Evolutionary conservation across 2,329 filamentous ascomycete genomes (phyloP).

Genomic region (Clonostachys rhizophaga): DNA sequence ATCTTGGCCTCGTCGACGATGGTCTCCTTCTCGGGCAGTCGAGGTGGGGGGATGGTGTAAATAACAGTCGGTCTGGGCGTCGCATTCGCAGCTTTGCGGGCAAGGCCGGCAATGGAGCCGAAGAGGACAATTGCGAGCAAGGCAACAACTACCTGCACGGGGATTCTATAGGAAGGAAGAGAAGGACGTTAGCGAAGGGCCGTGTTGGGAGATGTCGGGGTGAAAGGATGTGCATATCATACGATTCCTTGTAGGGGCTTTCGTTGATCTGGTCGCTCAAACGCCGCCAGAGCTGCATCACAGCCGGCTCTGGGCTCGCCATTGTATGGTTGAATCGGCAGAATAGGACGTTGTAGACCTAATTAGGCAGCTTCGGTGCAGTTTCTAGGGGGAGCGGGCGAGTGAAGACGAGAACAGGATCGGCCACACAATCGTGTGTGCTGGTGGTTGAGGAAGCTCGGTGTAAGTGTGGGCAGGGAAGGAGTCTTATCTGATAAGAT

Average conservation of each 20-base stretch:
- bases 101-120: constrained; percentile 18
- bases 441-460: no score
- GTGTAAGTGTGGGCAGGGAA: no score
- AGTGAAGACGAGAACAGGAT: no score
- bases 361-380: no score
- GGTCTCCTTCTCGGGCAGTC: constrained; percentile 47
- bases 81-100: constrained; percentile 10
- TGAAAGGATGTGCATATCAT: constrained; percentile 3
- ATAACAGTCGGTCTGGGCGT: constrained; percentile 30
- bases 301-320: no score
- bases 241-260: constrained; percentile 1
- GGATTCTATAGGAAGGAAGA: constrained; percentile 10
- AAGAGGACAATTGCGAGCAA: constrained; percentile 21
- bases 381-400: no score
- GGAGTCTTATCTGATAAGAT: no score
- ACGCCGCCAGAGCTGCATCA: constrained; percentile 4
- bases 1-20: constrained; percentile 45
- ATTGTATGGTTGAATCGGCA: no score
- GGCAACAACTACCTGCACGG: constrained; percentile 19
- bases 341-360: no score
- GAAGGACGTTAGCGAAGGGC: neutral
- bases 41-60: constrained; percentile 60
- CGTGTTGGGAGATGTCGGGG: neutral
- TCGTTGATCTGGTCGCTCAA: constrained; percentile 1
- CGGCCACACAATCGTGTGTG: no score